Conservation (phyloP, 2,329 filamentous ascomycete genomes). For the Microdochium nivale region DNA sequence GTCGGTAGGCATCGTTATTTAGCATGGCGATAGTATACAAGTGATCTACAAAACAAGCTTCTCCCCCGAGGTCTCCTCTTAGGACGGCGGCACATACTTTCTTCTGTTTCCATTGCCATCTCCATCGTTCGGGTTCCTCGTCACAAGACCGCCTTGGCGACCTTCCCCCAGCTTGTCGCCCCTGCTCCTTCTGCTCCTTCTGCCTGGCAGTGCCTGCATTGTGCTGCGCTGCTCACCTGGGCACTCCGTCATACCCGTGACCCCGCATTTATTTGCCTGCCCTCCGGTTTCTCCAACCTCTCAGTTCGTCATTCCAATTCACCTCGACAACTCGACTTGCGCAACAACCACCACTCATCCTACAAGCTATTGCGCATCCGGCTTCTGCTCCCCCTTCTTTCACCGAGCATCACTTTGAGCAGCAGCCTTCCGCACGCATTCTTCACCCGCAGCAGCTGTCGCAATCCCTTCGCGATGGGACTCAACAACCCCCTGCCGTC, state of each 20-base stretch:
- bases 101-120: no score
- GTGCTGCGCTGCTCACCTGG: no score
- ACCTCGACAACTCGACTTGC: neutral
- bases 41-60: no score
- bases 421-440: neutral
- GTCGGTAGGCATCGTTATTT: no score
- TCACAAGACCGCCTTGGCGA: no score
- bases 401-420: neutral
- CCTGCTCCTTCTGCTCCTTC: neutral
- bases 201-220: no score
- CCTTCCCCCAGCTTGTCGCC: no score
- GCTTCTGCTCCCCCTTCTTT: neutral
- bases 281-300: neutral
- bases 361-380: neutral
- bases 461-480: slow-evolving; percentile 37
- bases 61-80: no score
- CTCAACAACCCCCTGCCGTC: slow-evolving; percentile 60
- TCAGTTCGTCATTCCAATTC: neutral
- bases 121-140: no score
- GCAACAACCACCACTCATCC: neutral
- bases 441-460: slow-evolving; percentile 1
- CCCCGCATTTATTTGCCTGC: neutral
- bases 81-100: no score
- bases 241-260: neutral
- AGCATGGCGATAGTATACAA: no score